Evolutionary conservation across 2,329 filamentous ascomycete species (phyloP).

Genomic region (Cladosporium sp.): DNA sequence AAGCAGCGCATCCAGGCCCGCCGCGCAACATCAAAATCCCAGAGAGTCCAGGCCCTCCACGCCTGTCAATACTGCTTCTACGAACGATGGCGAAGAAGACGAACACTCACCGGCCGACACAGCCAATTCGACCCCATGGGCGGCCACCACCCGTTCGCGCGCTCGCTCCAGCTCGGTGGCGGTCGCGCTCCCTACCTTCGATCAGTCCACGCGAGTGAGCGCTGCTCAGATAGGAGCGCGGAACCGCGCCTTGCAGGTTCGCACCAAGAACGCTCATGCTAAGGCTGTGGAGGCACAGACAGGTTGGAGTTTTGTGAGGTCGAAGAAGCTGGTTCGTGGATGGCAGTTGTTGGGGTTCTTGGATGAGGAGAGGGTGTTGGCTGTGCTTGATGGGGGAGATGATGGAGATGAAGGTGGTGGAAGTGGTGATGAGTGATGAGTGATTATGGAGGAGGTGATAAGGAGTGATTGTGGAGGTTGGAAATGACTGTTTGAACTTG

Average conservation of each 20-base stretch:
- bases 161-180: not conserved
- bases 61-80: not conserved
- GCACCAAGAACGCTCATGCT: conserved; percentile 25
- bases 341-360: conserved; percentile 32
- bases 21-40: not conserved
- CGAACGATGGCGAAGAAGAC: not conserved
- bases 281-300: conserved; percentile 26
- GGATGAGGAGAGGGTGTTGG: conserved; percentile 29
- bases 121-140: not conserved
- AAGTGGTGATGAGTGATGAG: no score
- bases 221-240: not conserved
- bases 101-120: not conserved
- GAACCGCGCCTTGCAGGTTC: not conserved
- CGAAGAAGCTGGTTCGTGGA: conserved; percentile 27
- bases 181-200: not conserved
- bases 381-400: conserved; percentile 24
- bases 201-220: not conserved
- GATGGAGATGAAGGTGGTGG: not conserved
- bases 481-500: not conserved
- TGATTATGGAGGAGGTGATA: not conserved
- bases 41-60: not conserved
- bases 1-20: not conserved
- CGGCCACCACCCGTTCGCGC: not conserved
- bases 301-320: conserved; percentile 23
- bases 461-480: not conserved